A percentile compares a stretch with the other conserved stretches of the same genome.
Evolutionary conservation across 1,284 basidiomycete species (phyloP).

Genomic region (Ceratobasidium sp.): DNA sequence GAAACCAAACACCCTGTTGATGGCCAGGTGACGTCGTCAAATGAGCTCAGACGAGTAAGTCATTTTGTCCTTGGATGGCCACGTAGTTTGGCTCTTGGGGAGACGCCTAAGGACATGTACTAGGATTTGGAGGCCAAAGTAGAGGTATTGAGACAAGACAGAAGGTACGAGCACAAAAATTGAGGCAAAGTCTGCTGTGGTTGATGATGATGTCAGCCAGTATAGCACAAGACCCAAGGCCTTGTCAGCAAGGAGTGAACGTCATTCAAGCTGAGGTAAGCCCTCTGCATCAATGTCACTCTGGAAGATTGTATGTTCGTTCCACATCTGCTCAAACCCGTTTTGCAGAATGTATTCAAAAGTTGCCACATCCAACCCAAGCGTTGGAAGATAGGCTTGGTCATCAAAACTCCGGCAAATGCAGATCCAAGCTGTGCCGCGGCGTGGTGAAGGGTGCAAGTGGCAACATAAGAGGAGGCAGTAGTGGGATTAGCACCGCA

Average conservation of each 20-base stretch:
- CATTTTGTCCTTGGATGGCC: constrained; percentile 58
- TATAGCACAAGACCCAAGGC: constrained; percentile 65
- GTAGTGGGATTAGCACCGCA: too few species aligned
- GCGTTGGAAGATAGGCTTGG: constrained; percentile 65
- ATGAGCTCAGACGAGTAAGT: constrained; percentile 56
- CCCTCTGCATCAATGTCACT: constrained; percentile 55
- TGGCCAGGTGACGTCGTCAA: constrained; percentile 57
- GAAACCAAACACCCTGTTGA: constrained; percentile 61
- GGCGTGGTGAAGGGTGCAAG: neutral
- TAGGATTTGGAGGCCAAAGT: constrained; percentile 58
- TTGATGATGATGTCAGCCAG: constrained; percentile 63
- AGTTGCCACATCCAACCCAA: constrained; percentile 63
- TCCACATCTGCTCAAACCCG: constrained; percentile 61
- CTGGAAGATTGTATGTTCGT: constrained; percentile 58
- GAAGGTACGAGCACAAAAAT: constrained; percentile 59
- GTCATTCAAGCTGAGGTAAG: constrained; percentile 54
- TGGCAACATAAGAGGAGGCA: too few species aligned
- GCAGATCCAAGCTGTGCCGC: neutral
- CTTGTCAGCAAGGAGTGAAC: constrained; percentile 65
- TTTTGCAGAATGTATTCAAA: constrained; percentile 59
- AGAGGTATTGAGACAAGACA: constrained; percentile 58
- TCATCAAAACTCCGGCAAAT: constrained; percentile 20
- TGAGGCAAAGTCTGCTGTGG: constrained; percentile 59
- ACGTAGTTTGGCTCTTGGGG: constrained; percentile 58
- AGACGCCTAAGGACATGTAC: constrained; percentile 57